Evolutionary conservation across 1,139 yeast species (phyloP).

Genomic region (Scheffersomyces segobiensis): DNA sequence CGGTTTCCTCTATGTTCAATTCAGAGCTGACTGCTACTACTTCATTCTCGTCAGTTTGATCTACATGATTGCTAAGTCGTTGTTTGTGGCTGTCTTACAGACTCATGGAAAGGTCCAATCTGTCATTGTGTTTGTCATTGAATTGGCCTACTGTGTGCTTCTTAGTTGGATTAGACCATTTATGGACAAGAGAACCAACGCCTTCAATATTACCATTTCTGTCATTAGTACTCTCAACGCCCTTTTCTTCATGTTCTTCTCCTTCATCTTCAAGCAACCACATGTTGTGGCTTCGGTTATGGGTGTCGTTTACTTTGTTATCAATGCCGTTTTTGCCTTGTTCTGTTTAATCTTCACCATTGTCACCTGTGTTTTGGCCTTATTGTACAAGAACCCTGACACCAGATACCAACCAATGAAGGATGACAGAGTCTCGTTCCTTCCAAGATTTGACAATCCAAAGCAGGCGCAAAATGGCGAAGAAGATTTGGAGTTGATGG

Average conservation of each 20-base stretch:
- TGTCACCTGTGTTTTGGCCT: slow-evolving; percentile 81
- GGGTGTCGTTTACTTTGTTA: slow-evolving; percentile 87
- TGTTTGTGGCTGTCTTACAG: slow-evolving; percentile 87
- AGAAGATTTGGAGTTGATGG: slow-evolving; percentile 74
- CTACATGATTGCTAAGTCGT: slow-evolving; percentile 71
- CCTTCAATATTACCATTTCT: slow-evolving; percentile 83
- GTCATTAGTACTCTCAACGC: slow-evolving; percentile 80
- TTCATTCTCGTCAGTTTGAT: slow-evolving; percentile 66
- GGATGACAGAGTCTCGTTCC: slow-evolving; percentile 92
- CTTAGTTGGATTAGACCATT: slow-evolving; percentile 79
- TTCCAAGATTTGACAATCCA: slow-evolving; percentile 60
- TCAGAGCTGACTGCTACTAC: slow-evolving; percentile 83
- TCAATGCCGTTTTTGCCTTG: slow-evolving; percentile 88
- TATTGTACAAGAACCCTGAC: slow-evolving; percentile 90
- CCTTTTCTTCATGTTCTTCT: slow-evolving; percentile 83
- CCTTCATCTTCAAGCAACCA: slow-evolving; percentile 81
- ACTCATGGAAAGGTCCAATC: slow-evolving; percentile 78
- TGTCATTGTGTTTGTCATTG: slow-evolving; percentile 71
- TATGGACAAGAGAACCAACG: slow-evolving; percentile 93
- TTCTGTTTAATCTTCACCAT: slow-evolving; percentile 81
- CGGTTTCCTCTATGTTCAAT: slow-evolving; percentile 92
- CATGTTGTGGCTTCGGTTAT: slow-evolving; percentile 85
- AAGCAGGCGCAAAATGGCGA: slow-evolving; percentile 34
- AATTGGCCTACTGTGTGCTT: slow-evolving; percentile 62
- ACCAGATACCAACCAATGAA: slow-evolving; percentile 95